Evolutionary conservation across 2,329 filamentous ascomycete species (phyloP).

Genomic region (Pyricularia pennisetigena): DNA sequence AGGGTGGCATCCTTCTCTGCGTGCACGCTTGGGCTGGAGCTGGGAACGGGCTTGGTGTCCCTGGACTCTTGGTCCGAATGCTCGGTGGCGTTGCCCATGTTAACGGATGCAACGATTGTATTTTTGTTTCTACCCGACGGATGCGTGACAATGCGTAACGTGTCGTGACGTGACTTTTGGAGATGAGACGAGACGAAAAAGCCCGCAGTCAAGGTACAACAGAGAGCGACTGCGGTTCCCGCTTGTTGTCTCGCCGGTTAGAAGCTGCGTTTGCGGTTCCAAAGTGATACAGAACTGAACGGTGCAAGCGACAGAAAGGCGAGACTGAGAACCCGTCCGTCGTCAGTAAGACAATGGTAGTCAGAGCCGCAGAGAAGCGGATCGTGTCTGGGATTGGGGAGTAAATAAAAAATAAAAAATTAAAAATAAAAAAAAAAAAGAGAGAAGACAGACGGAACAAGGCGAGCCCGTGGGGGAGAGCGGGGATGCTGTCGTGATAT

Average conservation of each 20-base stretch:
- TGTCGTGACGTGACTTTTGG: neutral
- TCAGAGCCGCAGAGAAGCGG: neutral
- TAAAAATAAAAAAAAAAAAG: no score
- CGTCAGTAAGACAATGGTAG: neutral
- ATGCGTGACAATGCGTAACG: neutral
- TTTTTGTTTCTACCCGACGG: neutral
- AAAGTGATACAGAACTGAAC: neutral
- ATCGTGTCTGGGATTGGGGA: neutral
- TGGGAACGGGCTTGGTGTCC: neutral
- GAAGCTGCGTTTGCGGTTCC: neutral
- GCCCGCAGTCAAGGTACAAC: neutral
- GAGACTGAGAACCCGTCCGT: neutral
- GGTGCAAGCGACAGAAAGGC: neutral
- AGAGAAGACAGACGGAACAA: neutral
- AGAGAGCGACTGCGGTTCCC: neutral
- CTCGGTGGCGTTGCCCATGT: slow-evolving; percentile 2
- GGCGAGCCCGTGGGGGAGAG: neutral
- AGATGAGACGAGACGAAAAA: neutral
- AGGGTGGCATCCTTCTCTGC: neutral
- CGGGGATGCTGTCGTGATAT: neutral
- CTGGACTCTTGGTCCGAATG: slow-evolving; percentile 4
- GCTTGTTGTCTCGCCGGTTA: neutral
- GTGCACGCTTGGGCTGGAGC: slow-evolving; percentile 1
- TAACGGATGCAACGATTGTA: neutral
- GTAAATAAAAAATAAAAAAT: neutral